A percentile compares a stretch with the other conserved stretches of the same genome.
These are phyloP conservation scores for Silene coronaria DNA, from an alignment of 179 eudicot genomes.

Conservation along the genomic window DNA sequence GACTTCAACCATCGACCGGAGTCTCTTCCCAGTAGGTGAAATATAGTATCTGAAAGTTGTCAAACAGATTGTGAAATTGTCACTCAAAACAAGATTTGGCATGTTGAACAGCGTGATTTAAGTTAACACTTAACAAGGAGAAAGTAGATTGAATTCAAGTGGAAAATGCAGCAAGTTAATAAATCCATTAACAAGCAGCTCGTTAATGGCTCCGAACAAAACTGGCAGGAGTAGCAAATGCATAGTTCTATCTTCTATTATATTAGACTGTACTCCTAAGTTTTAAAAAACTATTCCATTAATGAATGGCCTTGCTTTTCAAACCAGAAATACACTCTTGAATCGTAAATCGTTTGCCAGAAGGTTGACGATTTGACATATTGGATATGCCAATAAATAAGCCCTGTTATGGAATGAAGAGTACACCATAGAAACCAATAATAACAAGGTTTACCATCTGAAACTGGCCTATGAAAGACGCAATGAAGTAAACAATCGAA, in stretches of 20 bases:
- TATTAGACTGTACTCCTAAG: not conserved
- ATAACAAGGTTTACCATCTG: not conserved
- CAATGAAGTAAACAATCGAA: not conserved
- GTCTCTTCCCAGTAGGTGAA: slow-evolving; percentile 68
- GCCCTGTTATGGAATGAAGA: not conserved
- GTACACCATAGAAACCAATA: not conserved
- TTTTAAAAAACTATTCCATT: not conserved
- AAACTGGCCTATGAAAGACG: not conserved
- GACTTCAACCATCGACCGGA: slow-evolving; percentile 78
- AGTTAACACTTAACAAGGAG: not conserved
- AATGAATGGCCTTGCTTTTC: not conserved
- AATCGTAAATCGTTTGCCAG: not conserved
- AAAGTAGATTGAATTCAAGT: not conserved
- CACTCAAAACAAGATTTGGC: not conserved
- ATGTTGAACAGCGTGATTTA: not conserved
- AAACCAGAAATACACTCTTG: not conserved
- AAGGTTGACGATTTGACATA: not conserved
- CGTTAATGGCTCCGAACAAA: not conserved
- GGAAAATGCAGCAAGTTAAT: not conserved
- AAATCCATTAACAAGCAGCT: not conserved
- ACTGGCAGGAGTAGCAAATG: not conserved
- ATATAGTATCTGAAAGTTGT: slow-evolving; percentile 64
- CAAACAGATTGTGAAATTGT: not conserved
- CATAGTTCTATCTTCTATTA: not conserved
- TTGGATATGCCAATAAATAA: too few relatives aligned